Percentiles rank a stretch among this genome's conserved stretches.
Conservation (phyloP, 2,329 filamentous ascomycete genomes). For the Colletotrichum magnum region DNA sequence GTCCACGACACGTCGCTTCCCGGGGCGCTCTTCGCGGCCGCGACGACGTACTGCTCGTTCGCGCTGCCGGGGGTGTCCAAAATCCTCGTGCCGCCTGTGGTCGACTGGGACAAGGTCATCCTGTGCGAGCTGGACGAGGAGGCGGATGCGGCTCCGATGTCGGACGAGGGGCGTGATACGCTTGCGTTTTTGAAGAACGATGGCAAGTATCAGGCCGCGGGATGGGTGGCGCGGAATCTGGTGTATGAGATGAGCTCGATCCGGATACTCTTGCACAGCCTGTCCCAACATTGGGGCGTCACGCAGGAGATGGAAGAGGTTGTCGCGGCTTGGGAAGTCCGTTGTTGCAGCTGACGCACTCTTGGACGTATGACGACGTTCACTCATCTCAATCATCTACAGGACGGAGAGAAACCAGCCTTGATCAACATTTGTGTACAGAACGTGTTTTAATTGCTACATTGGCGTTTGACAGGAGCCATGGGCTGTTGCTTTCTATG, state of each 20-base stretch:
- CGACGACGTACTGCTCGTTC: conserved; percentile 20
- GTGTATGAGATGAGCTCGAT: conserved; percentile 19
- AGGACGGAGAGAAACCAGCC: no score
- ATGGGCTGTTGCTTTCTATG: not conserved
- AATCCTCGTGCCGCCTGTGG: conserved; percentile 4
- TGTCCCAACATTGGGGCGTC: conserved; percentile 22
- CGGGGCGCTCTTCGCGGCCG: not conserved
- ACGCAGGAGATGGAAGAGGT: conserved; percentile 25
- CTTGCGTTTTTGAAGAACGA: not conserved
- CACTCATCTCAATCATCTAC: no score
- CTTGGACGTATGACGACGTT: no score
- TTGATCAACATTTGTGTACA: no score
- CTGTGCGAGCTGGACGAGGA: conserved; percentile 6
- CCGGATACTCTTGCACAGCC: conserved; percentile 11
- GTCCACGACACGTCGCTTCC: conserved; percentile 16
- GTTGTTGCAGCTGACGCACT: not conserved
- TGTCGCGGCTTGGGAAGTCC: conserved; percentile 15
- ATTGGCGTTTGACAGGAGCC: no score
- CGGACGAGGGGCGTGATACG: conserved; percentile 2
- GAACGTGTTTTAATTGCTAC: no score
- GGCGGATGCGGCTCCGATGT: not conserved
- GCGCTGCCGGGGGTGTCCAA: conserved; percentile 12
- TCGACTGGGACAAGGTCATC: conserved; percentile 14
- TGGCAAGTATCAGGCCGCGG: not conserved
- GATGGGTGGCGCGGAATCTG: conserved; percentile 1